phyloP scores from a whole-genome alignment of 1,284 basidiomycete species.

The Veloboletus limbatus region DNA sequence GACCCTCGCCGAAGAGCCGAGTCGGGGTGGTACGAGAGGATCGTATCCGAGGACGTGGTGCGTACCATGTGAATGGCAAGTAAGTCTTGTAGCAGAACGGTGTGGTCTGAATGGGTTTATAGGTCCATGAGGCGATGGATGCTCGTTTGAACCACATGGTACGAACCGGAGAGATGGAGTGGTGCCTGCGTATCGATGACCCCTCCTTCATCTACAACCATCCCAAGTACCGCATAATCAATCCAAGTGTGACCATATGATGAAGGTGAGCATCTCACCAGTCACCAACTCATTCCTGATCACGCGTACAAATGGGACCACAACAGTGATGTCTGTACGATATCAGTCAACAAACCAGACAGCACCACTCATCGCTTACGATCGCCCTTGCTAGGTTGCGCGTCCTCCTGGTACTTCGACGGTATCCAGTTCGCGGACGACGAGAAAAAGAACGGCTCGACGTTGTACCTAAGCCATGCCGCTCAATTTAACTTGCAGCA shows the following conservation, averaged over 20 bases:
- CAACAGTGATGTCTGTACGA: conserved; percentile 42
- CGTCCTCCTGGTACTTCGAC: too few relatives aligned
- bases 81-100: conserved; percentile 23
- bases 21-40: conserved; percentile 37
- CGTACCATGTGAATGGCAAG: conserved; percentile 39
- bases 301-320: conserved; percentile 41
- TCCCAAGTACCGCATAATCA: too few relatives aligned
- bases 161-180: conserved; percentile 1
- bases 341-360: too few relatives aligned
- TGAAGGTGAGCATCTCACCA: not conserved
- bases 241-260: not conserved
- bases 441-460: conserved; percentile 53
- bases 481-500: too few relatives aligned
- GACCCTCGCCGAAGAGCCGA: conserved; percentile 23
- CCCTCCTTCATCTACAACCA: not conserved
- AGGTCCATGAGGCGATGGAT: not conserved
- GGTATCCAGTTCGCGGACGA: conserved; percentile 51
- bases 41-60: conserved; percentile 28
- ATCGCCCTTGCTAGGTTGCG: conserved; percentile 38
- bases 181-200: not conserved
- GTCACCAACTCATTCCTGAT: conserved; percentile 13
- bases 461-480: conserved; percentile 3
- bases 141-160: not conserved
- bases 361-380: conserved; percentile 33
- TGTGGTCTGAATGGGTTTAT: conserved; percentile 2